These are phyloP conservation scores for Vararia minispora DNA, from an alignment of 768 basidiomycete genomes.

Conservation along the genomic window DNA sequence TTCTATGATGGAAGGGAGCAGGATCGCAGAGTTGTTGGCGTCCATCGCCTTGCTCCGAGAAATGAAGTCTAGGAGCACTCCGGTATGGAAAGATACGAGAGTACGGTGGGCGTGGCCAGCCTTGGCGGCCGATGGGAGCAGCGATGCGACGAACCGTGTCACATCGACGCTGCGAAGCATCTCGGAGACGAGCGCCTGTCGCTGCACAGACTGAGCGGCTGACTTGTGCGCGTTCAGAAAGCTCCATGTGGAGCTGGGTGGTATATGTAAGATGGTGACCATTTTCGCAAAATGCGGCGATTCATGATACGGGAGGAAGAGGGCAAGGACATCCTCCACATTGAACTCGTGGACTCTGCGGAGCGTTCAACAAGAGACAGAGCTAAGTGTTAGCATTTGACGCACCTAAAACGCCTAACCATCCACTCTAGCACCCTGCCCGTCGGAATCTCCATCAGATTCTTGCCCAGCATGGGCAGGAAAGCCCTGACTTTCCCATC, in stretches of 20 bases:
- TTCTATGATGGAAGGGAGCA: constrained; percentile 53
- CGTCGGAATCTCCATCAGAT: constrained; percentile 70
- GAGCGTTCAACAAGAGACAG: background rate
- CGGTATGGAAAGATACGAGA: constrained; percentile 74
- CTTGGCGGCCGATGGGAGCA: constrained; percentile 53
- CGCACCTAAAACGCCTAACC: constrained; percentile 82
- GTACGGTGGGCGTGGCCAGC: constrained; percentile 39
- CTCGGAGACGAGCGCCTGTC: constrained; percentile 60
- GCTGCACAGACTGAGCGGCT: constrained; percentile 62
- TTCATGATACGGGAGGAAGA: constrained; percentile 93
- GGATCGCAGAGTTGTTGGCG: constrained; percentile 53
- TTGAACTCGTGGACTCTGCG: constrained; percentile 89
- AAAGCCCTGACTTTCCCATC: constrained; percentile 51
- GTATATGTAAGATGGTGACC: constrained; percentile 73
- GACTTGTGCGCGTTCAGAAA: constrained; percentile 71
- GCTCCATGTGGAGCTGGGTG: constrained; percentile 50
- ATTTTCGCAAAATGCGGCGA: constrained; percentile 92
- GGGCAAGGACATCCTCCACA: constrained; percentile 56
- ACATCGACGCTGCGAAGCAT: constrained; percentile 66
- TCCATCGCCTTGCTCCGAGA: constrained; percentile 43
- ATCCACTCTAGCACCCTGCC: constrained; percentile 91
- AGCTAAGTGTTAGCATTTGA: background rate
- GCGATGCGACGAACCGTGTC: constrained; percentile 54
- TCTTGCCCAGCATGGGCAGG: constrained; percentile 63
- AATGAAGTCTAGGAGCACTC: constrained; percentile 71